Conservation (phyloP, 169 alveolate genomes). For the Cryptosporidium sp. region DNA sequence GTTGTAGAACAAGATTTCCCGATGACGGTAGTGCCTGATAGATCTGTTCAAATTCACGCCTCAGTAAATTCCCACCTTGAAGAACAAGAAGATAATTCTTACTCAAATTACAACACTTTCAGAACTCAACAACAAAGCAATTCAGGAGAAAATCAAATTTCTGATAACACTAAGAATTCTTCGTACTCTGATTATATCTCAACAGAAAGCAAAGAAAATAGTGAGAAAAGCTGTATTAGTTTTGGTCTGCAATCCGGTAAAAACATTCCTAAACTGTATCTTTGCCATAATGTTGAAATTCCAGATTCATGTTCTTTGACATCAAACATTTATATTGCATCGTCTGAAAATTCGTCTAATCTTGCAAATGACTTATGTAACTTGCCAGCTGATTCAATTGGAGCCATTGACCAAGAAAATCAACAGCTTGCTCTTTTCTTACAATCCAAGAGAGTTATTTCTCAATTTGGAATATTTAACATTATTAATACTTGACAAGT, state of each 20-base stretch:
- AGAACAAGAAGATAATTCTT: background rate
- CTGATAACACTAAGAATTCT: background rate
- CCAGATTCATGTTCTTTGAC: slow-evolving; percentile 17
- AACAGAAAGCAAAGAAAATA: slow-evolving; percentile 31
- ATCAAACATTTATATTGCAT: slow-evolving; percentile 51
- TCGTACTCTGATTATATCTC: background rate
- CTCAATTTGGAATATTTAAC: slow-evolving; percentile 72
- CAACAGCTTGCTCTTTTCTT: slow-evolving; percentile 61
- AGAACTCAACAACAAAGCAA: background rate
- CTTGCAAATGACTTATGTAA: slow-evolving; percentile 52
- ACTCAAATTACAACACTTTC: background rate
- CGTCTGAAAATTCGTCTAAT: slow-evolving; percentile 55
- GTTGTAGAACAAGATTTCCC: background rate
- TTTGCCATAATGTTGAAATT: slow-evolving; percentile 10
- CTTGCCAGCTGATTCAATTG: slow-evolving; percentile 73
- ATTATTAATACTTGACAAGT: background rate
- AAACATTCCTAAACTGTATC: slow-evolving; percentile 22
- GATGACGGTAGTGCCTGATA: background rate
- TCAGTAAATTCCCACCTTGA: background rate
- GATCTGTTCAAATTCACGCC: background rate
- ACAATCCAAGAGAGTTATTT: slow-evolving; percentile 52
- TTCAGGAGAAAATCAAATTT: background rate
- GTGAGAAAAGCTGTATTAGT: background rate
- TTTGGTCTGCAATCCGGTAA: slow-evolving; percentile 1
- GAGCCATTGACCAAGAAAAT: slow-evolving; percentile 73